A percentile compares a stretch with the other conserved stretches of the same genome.
These are phyloP conservation scores for Fonticula alba DNA, from an alignment of 78 protist genomes.

Conservation along the genomic window DNA sequence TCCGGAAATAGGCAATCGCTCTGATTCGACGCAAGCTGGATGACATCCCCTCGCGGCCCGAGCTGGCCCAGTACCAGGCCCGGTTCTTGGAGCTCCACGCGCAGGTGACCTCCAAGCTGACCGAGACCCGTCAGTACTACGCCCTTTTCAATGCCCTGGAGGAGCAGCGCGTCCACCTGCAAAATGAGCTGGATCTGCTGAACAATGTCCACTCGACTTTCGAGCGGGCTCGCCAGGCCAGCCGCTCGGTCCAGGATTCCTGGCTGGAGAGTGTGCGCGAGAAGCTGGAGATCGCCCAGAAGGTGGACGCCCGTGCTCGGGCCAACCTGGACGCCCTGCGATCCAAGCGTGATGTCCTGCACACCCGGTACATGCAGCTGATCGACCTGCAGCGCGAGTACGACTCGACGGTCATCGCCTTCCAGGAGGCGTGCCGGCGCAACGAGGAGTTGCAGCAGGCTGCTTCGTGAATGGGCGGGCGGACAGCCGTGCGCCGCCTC, in stretches of 20 bases:
- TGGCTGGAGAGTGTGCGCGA: constrained; percentile 2
- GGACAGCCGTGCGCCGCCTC: too few species aligned
- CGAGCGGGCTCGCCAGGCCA: neutral
- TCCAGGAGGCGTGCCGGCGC: too few species aligned
- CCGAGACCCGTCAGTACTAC: constrained; percentile 62
- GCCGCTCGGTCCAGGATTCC: neutral
- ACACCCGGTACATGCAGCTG: constrained; percentile 16
- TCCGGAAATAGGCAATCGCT: constrained; percentile 41
- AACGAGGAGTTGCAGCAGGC: too few species aligned
- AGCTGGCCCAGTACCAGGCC: constrained; percentile 73
- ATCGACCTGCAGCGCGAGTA: constrained; percentile 55
- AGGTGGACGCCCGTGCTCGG: neutral
- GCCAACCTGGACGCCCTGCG: neutral
- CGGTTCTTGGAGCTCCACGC: constrained; percentile 68
- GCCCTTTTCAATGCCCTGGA: constrained; percentile 47
- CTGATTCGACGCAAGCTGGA: constrained; percentile 48
- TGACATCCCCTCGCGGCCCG: constrained; percentile 69
- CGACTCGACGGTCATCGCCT: constrained; percentile 40
- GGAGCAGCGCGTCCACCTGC: constrained; percentile 20
- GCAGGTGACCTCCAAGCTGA: constrained; percentile 48
- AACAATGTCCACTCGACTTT: constrained; percentile 15
- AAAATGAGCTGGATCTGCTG: constrained; percentile 40
- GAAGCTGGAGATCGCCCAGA: neutral
- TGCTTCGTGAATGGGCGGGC: too few species aligned
- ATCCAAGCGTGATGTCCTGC: neutral